Evolutionary conservation across 768 basidiomycete genomes (phyloP).

Genomic region (Thelephora ganbajun): DNA sequence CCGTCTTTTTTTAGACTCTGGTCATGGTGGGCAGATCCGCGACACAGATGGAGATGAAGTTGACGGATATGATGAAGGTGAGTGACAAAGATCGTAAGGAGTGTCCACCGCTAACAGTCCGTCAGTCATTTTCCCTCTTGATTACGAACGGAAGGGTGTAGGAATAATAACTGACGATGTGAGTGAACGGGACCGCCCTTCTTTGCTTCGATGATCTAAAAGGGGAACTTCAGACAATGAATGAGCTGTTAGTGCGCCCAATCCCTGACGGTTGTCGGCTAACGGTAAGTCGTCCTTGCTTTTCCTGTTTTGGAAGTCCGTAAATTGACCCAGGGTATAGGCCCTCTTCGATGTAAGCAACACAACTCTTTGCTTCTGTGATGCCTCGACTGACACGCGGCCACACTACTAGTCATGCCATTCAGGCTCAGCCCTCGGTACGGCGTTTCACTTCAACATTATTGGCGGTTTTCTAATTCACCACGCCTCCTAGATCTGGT

Average conservation of each 20-base stretch:
- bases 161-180: conserved; percentile 82
- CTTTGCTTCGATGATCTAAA: background rate
- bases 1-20: conserved; percentile 45
- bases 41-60: conserved; percentile 75
- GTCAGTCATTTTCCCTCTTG: conserved; percentile 77
- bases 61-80: conserved; percentile 77
- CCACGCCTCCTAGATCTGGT: conserved; percentile 38
- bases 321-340: conserved; percentile 5
- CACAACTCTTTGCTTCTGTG: background rate
- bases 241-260: conserved; percentile 23
- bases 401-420: conserved; percentile 51
- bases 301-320: background rate
- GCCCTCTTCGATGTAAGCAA: conserved; percentile 18
- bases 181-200: conserved; percentile 15
- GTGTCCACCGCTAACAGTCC: background rate
- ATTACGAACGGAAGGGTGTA: conserved; percentile 40
- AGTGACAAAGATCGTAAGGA: background rate
- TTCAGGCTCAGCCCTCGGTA: conserved; percentile 79
- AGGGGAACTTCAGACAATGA: background rate
- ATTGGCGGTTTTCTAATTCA: conserved; percentile 1
- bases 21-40: conserved; percentile 85
- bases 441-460: conserved; percentile 6
- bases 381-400: background rate
- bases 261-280: conserved; percentile 82
- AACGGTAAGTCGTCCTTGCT: conserved; percentile 42